A percentile compares a stretch with the other conserved stretches of the same genome.
Conservation (phyloP, 495 filamentous ascomycete genomes). For the Aspergillus carlsbadensis region DNA sequence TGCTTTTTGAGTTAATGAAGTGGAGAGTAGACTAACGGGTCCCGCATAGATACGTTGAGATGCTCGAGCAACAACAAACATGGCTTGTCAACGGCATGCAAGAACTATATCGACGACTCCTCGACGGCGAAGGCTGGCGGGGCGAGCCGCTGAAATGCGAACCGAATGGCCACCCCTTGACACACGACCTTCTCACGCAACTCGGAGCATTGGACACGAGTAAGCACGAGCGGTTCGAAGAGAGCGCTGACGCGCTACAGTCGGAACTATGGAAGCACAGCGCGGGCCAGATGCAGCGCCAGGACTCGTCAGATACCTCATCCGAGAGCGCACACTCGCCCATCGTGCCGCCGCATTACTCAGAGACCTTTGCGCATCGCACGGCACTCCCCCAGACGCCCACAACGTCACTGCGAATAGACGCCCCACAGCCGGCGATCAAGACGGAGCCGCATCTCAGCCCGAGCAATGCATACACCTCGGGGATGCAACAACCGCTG, state of each 20-base stretch:
- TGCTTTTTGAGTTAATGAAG: constrained; percentile 1
- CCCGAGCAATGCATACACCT: constrained; percentile 17
- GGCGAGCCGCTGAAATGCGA: constrained; percentile 53
- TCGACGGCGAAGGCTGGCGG: constrained; percentile 52
- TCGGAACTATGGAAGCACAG: constrained; percentile 51
- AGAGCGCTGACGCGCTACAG: constrained; percentile 54
- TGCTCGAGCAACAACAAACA: constrained; percentile 68
- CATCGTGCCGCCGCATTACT: constrained; percentile 32
- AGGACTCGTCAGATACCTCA: constrained; percentile 52
- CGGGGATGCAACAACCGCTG: constrained; percentile 28
- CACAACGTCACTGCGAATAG: constrained; percentile 18
- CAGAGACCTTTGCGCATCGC: constrained; percentile 35
- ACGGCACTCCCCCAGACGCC: constrained; percentile 36
- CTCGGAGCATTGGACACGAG: constrained; percentile 53
- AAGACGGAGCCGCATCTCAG: constrained; percentile 33
- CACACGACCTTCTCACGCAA: constrained; percentile 62
- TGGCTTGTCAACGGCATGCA: constrained; percentile 63
- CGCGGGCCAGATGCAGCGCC: constrained; percentile 47
- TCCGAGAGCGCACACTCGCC: constrained; percentile 54
- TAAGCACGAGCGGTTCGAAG: constrained; percentile 59
- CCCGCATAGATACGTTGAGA: constrained; percentile 59
- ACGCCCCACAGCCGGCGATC: constrained; percentile 18
- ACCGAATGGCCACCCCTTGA: constrained; percentile 59
- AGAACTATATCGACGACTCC: constrained; percentile 56
- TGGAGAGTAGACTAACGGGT: constrained; percentile 7